Percentiles rank a stretch among this genome's conserved stretches.
phyloP scores from a whole-genome alignment of 2,329 filamentous ascomycete species.

The Venturiaceae sp. region DNA sequence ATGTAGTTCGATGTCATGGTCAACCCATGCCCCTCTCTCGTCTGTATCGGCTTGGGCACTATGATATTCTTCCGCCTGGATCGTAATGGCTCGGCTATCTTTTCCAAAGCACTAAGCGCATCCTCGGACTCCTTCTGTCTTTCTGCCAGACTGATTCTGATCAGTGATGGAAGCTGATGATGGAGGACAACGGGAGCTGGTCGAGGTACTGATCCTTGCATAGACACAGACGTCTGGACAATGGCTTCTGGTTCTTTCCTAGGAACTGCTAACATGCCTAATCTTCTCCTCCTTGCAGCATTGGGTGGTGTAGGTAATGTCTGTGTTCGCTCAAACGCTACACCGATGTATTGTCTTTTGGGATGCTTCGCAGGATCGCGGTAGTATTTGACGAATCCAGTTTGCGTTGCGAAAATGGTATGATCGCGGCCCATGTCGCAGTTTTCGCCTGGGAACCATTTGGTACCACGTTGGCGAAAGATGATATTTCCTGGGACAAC shows the following conservation, averaged over 20 bases:
- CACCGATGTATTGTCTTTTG: conserved; percentile 87
- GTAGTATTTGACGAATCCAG: conserved; percentile 96
- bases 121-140: conserved; percentile 2
- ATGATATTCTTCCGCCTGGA: conserved; percentile 11
- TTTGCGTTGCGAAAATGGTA: conserved; percentile 78
- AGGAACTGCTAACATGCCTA: conserved; percentile 56
- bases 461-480: conserved; percentile 90
- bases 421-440: conserved; percentile 91
- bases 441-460: conserved; percentile 94
- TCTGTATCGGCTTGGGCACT: conserved; percentile 15
- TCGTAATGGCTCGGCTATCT: conserved; percentile 5
- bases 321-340: conserved; percentile 76
- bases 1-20: conserved; percentile 48
- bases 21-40: conserved; percentile 21
- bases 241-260: background rate
- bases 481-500: conserved; percentile 96
- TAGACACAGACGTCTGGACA: background rate
- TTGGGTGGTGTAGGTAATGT: conserved; percentile 67
- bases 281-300: conserved; percentile 60
- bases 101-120: conserved; percentile 12
- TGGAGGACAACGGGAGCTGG: background rate
- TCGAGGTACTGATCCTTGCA: background rate
- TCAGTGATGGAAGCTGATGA: background rate
- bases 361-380: conserved; percentile 74
- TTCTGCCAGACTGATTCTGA: background rate